Percentiles rank a stretch among this genome's conserved stretches.
Evolutionary conservation across 1,139 yeast genomes (phyloP).

Genomic region (Hyphopichia pseudoburtonii): DNA sequence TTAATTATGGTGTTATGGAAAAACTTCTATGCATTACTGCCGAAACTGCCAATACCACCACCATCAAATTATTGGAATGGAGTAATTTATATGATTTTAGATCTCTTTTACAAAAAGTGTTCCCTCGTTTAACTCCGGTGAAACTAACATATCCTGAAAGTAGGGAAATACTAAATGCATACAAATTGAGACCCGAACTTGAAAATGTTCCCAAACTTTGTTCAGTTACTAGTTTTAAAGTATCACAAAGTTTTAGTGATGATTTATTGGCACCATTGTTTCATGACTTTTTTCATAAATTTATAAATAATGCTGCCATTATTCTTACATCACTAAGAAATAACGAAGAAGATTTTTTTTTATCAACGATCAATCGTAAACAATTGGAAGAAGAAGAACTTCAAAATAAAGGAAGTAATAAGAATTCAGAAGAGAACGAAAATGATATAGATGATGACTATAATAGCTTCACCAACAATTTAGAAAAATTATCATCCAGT

Average conservation of each 20-base stretch:
- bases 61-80: slow-evolving; percentile 33
- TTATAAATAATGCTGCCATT: slow-evolving; percentile 75
- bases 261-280: slow-evolving; percentile 41
- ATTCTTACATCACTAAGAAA: slow-evolving; percentile 78
- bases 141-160: slow-evolving; percentile 32
- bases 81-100: slow-evolving; percentile 63
- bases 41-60: slow-evolving; percentile 51
- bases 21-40: slow-evolving; percentile 70
- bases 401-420: neutral
- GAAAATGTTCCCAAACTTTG: slow-evolving; percentile 25
- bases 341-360: slow-evolving; percentile 78
- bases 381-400: slow-evolving; percentile 21
- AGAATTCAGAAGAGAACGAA: slow-evolving; percentile 3
- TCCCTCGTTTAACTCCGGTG: slow-evolving; percentile 53
- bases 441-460: slow-evolving; percentile 4
- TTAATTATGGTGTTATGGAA: slow-evolving; percentile 74
- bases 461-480: slow-evolving; percentile 1
- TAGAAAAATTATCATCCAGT: slow-evolving; percentile 4
- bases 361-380: slow-evolving; percentile 46
- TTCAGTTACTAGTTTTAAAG: slow-evolving; percentile 18
- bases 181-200: slow-evolving; percentile 21
- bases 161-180: slow-evolving; percentile 22
- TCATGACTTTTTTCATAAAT: slow-evolving; percentile 56
- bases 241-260: slow-evolving; percentile 27
- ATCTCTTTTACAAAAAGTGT: slow-evolving; percentile 62